Base-by-base conservation (phyloP, 257 asterid species). In the Petrea volubilis region DNA sequence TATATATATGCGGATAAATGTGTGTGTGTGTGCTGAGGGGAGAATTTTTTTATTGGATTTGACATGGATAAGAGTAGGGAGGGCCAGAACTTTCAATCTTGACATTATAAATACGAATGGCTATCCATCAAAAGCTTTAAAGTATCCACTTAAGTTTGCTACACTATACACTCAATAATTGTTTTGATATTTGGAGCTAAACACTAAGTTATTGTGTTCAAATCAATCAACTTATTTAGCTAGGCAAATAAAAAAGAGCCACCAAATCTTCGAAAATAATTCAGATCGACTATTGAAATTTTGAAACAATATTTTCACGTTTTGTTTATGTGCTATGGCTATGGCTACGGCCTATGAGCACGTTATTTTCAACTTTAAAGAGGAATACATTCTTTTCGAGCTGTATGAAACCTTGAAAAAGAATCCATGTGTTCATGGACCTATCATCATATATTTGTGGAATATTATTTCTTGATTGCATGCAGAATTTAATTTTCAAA, bases 341-440 rank as follows among this genome's bases (percentile, higher is more conserved):
- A n/a, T n/a, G n/a, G n/a, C n/a, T n/a, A n/a, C n/a, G n/a, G n/a
- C n/a, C n/a, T 10, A 28, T 44, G 33, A 13, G 18, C 1, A 38
- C 52, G 64, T 56, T 49, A 40, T 60, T 77, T 77, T 77, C 74
- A 50, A 36, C 76, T 68, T 55, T 63, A 44, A 44, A 23, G 28
- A 71, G 47, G 79, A 68, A 78, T 56, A 78, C 64, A 74, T 74
- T 64, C 83, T 74, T 56, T n/a, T 20, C 21, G 17, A 69, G 63
- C 67, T 59, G 77, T 57, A 40, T 64, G 73, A 36, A 52, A 38
- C 28, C 44, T 57, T 58, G 62, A 64, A 34, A 21, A 18, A 60
- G 59, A 74, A 67, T 67, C 49, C 40, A 33, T 47, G 46, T 59
- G 13, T 51, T 68, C n/a, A 7, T 31, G 38, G 38, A 3, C 38